Evolutionary conservation across 129 eudicot species (phyloP), one percentile per base, ranked within the genome.

Genomic region (Dittrichia graveolens): DNA sequence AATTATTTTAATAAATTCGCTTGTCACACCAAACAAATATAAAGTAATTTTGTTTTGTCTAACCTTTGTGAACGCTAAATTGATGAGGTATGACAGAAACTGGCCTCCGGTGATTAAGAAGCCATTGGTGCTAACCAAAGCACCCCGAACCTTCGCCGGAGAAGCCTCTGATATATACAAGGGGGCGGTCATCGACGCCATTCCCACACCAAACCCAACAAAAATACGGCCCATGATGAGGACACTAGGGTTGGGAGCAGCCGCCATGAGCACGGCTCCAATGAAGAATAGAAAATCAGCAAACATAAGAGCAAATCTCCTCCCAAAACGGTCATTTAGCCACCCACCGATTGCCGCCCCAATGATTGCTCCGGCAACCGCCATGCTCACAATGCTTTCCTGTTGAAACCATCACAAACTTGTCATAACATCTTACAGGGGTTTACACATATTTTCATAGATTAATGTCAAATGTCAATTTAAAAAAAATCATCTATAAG

Each of bases 371-470:
- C 95, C 95, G 7, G 90, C 95, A 14, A 85, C 75, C 0, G 95
- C 95, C 95, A 78, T 88, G 83, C 95, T 85, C 75, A 88, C 95
- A 9, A 88, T 88, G 76, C 84, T 85, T 60, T 88, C 95, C 95
- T 88, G 46, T 60, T 48, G 49, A 55, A 74, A 62, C 7, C 69
- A 73, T 35, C 40, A 45, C 19, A 43, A 13, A 9, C 11, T 46
- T 49, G 19, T 61, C 45, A 73, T 47, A 15, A 16, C 12, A 42
- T 8, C 12, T n/a, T 43, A 67, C 73, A 48, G 11, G 0, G 24
- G 57, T 49, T 24, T 24, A 37, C 31, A 2, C 31, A 24, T 24
- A 24, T 24, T 24, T 24, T 24, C 31, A 24, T 24, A 24, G 31
- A 24, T 24, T 24, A 24, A 24, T 24, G 31, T 24, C 31, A 24